These are phyloP conservation scores for Paramecium pentaurelia DNA, from an alignment of 73 alveolate species.

Conservation along the genomic window DNA sequence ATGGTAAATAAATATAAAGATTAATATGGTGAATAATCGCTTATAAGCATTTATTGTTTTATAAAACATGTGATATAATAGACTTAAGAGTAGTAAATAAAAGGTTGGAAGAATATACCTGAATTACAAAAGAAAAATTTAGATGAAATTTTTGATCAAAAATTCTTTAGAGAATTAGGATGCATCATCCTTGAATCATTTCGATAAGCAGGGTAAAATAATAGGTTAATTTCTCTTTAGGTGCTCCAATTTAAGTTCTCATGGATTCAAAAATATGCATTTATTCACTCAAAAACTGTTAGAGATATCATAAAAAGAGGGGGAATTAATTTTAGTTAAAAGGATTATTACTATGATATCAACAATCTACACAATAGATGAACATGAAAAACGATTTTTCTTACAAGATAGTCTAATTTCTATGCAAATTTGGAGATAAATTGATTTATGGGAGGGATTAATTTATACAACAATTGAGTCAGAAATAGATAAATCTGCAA, in stretches of 20 bases:
- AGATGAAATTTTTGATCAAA: not conserved
- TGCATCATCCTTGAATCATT: not conserved
- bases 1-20: not conserved
- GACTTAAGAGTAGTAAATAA: not conserved
- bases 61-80: not conserved
- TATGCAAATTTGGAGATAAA: not conserved
- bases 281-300: not conserved
- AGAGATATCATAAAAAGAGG: slow-evolving; percentile 5
- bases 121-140: not conserved
- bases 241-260: not conserved
- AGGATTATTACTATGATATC: slow-evolving; percentile 21
- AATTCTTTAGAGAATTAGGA: slow-evolving; percentile 34
- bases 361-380: not conserved
- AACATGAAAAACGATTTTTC: slow-evolving; percentile 6
- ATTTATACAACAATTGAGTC: slow-evolving; percentile 13
- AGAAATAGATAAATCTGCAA: not conserved
- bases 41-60: not conserved
- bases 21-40: not conserved
- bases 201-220: not conserved
- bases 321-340: not conserved
- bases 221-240: not conserved
- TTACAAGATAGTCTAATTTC: not conserved
- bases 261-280: not conserved
- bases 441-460: slow-evolving; percentile 42
- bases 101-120: slow-evolving; percentile 4